phyloP scores from a whole-genome alignment of 805 yeast species.

The Wickerhamiella shivajii region DNA sequence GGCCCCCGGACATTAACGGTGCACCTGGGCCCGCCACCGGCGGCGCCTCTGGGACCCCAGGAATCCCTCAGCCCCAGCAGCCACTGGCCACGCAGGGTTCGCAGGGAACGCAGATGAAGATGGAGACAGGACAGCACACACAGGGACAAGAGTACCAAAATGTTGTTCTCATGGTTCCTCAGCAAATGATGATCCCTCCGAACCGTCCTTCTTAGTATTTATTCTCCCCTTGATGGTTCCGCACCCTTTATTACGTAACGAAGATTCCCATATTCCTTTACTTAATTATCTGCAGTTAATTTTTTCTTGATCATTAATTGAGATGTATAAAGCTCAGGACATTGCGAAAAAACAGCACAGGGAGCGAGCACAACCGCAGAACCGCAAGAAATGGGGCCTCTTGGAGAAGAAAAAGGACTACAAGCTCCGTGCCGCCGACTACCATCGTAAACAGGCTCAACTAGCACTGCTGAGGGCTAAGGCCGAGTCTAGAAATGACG shows the following conservation, averaged over 20 bases:
- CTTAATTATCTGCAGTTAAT: background rate
- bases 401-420: constrained; percentile 88
- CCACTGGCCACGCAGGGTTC: background rate
- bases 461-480: constrained; percentile 59
- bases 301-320: background rate
- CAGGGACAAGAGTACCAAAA: constrained; percentile 4
- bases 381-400: constrained; percentile 63
- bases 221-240: background rate
- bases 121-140: background rate
- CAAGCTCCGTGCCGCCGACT: constrained; percentile 50
- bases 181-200: constrained; percentile 4
- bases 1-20: too few species aligned
- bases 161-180: constrained; percentile 7
- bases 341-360: constrained; percentile 93
- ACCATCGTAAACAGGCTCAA: constrained; percentile 41
- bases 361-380: constrained; percentile 78
- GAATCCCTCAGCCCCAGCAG: background rate
- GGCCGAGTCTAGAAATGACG: constrained; percentile 68
- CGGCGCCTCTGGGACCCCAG: background rate
- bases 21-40: background rate
- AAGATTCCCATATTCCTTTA: too few species aligned
- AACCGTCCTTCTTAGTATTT: background rate
- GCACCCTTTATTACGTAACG: background rate
- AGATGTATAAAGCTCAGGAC: constrained; percentile 38
- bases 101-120: background rate